Conservation (phyloP, 2,329 filamentous ascomycete species). For the Penicillium sp. region DNA sequence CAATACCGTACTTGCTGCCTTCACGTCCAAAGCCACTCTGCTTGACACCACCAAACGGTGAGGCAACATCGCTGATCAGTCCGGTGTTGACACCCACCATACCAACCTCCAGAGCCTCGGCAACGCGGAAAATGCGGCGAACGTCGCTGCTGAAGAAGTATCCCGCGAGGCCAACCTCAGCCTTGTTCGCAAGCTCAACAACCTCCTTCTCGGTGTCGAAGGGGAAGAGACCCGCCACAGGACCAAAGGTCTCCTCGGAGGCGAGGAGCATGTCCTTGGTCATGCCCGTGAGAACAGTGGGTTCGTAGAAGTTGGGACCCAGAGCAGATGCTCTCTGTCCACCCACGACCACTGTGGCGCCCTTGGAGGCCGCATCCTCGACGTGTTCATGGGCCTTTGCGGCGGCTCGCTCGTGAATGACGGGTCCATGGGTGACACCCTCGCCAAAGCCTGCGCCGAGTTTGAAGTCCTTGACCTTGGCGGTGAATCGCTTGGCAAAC, state of each 20-base stretch:
- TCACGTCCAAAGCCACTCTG: constrained; percentile 75
- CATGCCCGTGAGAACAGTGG: constrained; percentile 84
- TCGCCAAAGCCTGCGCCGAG: constrained; percentile 43
- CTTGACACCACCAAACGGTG: constrained; percentile 74
- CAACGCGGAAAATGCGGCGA: constrained; percentile 54
- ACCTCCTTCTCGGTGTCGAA: constrained; percentile 89
- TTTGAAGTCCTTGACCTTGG: constrained; percentile 46
- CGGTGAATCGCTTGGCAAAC: constrained; percentile 52
- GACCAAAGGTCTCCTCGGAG: constrained; percentile 89
- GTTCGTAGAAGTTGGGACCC: constrained; percentile 81
- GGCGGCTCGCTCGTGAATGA: constrained; percentile 73
- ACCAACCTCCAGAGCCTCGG: constrained; percentile 50
- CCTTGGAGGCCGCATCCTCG: constrained; percentile 69
- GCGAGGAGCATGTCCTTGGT: constrained; percentile 77
- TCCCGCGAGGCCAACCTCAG: constrained; percentile 82
- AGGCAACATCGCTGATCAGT: constrained; percentile 49
- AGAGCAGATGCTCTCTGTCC: constrained; percentile 68
- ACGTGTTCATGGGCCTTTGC: constrained; percentile 75
- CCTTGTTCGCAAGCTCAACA: constrained; percentile 70
- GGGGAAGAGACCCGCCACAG: constrained; percentile 80
- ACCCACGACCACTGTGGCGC: constrained; percentile 67
- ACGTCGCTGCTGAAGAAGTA: constrained; percentile 78
- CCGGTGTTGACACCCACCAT: constrained; percentile 67
- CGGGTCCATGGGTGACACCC: constrained; percentile 44
- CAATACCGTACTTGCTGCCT: constrained; percentile 69